phyloP scores from a whole-genome alignment of 176 grass and related monocot species.

The Puccinellia tenuiflora region DNA sequence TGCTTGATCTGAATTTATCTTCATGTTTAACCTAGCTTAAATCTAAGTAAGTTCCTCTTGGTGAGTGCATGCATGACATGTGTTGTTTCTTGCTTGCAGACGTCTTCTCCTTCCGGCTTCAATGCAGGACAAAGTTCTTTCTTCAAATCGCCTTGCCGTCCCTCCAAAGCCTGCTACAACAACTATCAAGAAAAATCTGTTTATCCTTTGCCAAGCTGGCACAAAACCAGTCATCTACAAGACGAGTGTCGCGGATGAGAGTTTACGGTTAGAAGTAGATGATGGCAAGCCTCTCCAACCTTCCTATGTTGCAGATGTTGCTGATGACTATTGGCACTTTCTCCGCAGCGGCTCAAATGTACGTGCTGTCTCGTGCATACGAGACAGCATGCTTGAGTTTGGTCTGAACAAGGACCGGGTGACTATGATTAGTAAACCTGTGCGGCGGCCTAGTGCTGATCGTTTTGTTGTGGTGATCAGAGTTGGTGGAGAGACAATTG shows the following conservation, averaged over 20 bases:
- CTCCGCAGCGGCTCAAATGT: background rate
- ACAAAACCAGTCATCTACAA: background rate
- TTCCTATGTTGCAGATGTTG: background rate
- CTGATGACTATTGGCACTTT: background rate
- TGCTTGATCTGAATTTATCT: background rate
- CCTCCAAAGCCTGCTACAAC: background rate
- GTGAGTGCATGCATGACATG: background rate
- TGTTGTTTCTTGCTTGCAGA: background rate
- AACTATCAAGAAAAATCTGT: background rate
- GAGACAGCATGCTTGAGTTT: too few species aligned
- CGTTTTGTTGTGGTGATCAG: background rate
- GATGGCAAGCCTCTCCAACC: background rate
- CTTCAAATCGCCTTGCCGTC: background rate
- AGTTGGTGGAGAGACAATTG: background rate
- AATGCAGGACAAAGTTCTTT: background rate
- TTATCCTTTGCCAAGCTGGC: background rate
- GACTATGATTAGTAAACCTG: background rate
- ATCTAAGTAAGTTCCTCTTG: background rate
- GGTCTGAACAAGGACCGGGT: background rate
- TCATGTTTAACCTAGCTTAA: background rate
- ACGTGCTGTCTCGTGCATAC: background rate
- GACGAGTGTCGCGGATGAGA: background rate
- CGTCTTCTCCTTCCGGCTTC: background rate
- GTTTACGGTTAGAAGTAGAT: background rate
- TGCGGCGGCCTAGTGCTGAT: background rate